Evolutionary conservation across 2,329 filamentous ascomycete genomes (phyloP).

Genomic region (Fusarium sp.): DNA sequence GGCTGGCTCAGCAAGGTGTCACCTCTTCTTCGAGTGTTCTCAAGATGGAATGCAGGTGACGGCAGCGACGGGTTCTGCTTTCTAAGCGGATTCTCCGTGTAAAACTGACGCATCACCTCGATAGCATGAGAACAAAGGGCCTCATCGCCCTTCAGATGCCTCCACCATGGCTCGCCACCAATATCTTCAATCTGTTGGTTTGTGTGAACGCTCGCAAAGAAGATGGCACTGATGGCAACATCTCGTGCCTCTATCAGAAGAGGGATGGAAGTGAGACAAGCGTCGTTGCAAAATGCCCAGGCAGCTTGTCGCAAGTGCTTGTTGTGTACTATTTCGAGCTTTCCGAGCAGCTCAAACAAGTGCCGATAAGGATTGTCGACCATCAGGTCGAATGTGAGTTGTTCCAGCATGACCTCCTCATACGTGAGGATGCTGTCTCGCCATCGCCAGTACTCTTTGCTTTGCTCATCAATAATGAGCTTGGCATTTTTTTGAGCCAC

Average conservation of each 20-base stretch:
- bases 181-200: slow-evolving; percentile 81
- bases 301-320: slow-evolving; percentile 85
- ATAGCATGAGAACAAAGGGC: slow-evolving; percentile 78
- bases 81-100: slow-evolving; percentile 71
- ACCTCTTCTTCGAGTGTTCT: slow-evolving; percentile 65
- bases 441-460: slow-evolving; percentile 99
- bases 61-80: slow-evolving; percentile 66
- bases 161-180: slow-evolving; percentile 88
- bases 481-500: slow-evolving; percentile 95
- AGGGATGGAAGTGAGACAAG: slow-evolving; percentile 84
- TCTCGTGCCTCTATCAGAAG: slow-evolving; percentile 82
- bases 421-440: slow-evolving; percentile 91
- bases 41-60: slow-evolving; percentile 67
- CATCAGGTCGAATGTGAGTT: slow-evolving; percentile 92
- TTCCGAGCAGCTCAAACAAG: slow-evolving; percentile 83
- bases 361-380: slow-evolving; percentile 88
- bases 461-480: slow-evolving; percentile 93
- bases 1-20: slow-evolving; percentile 57
- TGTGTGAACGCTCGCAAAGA: slow-evolving; percentile 84
- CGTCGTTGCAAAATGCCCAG: slow-evolving; percentile 96
- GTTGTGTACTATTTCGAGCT: slow-evolving; percentile 80
- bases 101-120: slow-evolving; percentile 78
- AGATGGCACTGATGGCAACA: slow-evolving; percentile 87
- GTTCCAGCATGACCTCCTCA: slow-evolving; percentile 92
- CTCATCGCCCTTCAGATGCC: slow-evolving; percentile 77